These are phyloP conservation scores for Fusarium mundagurra DNA, from an alignment of 2,329 filamentous ascomycete genomes.

Conservation along the genomic window DNA sequence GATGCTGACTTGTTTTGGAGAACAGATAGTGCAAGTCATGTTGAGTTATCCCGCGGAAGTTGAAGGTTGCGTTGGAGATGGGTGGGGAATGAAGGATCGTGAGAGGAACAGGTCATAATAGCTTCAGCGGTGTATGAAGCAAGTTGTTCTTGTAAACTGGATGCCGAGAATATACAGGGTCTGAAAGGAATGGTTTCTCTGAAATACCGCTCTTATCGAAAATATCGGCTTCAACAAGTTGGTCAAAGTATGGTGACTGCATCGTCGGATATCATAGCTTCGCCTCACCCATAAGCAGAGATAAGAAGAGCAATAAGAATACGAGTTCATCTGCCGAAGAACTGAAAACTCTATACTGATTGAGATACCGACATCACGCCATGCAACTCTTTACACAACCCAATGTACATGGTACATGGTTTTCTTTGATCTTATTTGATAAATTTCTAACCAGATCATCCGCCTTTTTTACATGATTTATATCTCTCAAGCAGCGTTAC, in stretches of 20 bases:
- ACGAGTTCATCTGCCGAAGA: not conserved
- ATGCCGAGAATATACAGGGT: not conserved
- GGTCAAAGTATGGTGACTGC: not conserved
- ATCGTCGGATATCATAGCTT: not conserved
- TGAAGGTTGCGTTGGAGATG: not conserved
- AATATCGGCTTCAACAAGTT: not conserved
- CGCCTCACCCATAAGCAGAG: not conserved
- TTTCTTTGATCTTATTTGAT: conserved; percentile 2
- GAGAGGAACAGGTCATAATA: conserved; percentile 34
- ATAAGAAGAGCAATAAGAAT: not conserved
- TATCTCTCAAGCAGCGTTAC: not conserved
- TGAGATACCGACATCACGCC: conserved; percentile 13
- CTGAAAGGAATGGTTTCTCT: not conserved
- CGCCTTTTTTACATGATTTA: conserved; percentile 27
- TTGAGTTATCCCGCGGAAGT: not conserved
- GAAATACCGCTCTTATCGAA: too few species aligned
- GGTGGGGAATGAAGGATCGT: conserved; percentile 22
- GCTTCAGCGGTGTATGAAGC: conserved; percentile 19
- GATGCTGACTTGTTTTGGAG: not conserved
- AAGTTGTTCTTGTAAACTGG: not conserved
- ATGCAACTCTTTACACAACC: conserved; percentile 3
- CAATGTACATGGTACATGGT: conserved; percentile 1
- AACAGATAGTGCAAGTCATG: not conserved
- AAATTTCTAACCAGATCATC: conserved; percentile 2
- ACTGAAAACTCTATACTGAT: not conserved